These are phyloP conservation scores for Cardamine chenopodiifolia DNA, from an alignment of 345 rosid species.

Conservation along the genomic window DNA sequence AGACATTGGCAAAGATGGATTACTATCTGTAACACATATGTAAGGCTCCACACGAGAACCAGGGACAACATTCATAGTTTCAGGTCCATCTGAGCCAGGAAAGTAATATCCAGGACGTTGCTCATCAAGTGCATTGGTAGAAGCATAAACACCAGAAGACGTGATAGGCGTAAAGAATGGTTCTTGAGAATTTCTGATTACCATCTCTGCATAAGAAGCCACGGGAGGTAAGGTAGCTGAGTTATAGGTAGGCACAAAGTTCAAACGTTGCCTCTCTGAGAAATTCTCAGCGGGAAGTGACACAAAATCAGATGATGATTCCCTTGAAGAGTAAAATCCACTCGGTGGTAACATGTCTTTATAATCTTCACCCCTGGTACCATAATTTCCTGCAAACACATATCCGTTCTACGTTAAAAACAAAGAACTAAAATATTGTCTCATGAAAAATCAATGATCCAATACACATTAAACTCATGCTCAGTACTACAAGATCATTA, in stretches of 20 bases:
- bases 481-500: background rate
- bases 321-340: conserved; percentile 39
- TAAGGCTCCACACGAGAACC: conserved; percentile 31
- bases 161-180: conserved; percentile 35
- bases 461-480: conserved; percentile 3
- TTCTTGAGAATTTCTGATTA: conserved; percentile 41
- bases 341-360: conserved; percentile 42
- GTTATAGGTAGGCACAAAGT: conserved; percentile 39
- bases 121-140: conserved; percentile 32
- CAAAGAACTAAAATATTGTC: background rate
- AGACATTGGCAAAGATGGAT: conserved; percentile 42
- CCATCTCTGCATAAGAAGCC: conserved; percentile 44
- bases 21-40: conserved; percentile 15
- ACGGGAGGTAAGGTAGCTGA: conserved; percentile 41
- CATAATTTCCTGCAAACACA: conserved; percentile 47
- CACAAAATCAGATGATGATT: conserved; percentile 43
- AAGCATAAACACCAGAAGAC: conserved; percentile 22
- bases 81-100: conserved; percentile 41
- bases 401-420: background rate
- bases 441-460: background rate
- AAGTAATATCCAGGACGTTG: conserved; percentile 24
- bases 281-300: conserved; percentile 38
- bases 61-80: conserved; percentile 37
- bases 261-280: conserved; percentile 41
- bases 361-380: conserved; percentile 42